Percentiles rank a stretch among this genome's conserved stretches.
Evolutionary conservation across 2,329 filamentous ascomycete genomes (phyloP).

Genomic region (Tolypocladium amazonense): DNA sequence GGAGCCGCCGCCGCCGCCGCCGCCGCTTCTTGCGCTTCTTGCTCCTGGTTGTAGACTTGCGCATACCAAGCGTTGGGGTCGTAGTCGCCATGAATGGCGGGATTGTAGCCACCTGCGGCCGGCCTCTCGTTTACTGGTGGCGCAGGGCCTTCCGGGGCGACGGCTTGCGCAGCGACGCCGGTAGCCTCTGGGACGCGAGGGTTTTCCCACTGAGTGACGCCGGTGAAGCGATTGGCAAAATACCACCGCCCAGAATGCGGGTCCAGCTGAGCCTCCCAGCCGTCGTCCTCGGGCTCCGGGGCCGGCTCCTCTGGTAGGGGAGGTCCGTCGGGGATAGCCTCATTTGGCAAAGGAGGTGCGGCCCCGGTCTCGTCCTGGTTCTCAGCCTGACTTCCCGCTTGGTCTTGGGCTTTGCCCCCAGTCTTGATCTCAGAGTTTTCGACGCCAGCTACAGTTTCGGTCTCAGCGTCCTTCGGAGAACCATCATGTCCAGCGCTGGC

Average conservation of each 20-base stretch:
- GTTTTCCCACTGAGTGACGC: slow-evolving; percentile 74
- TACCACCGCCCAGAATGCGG: slow-evolving; percentile 58
- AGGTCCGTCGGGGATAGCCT: slow-evolving; percentile 18
- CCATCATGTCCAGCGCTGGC: neutral
- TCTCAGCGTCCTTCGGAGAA: neutral
- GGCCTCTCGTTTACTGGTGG: slow-evolving; percentile 23
- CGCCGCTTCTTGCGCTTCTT: slow-evolving; percentile 18
- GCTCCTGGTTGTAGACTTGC: slow-evolving; percentile 35
- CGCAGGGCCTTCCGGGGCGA: slow-evolving; percentile 18
- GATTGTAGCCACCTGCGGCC: slow-evolving; percentile 75
- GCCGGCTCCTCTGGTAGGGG: slow-evolving; percentile 31
- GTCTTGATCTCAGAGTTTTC: neutral
- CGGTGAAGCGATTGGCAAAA: slow-evolving; percentile 75
- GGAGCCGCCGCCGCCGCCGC: slow-evolving; percentile 27
- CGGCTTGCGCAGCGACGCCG: slow-evolving; percentile 11
- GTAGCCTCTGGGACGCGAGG: slow-evolving; percentile 54
- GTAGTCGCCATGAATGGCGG: slow-evolving; percentile 91
- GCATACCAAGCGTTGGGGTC: slow-evolving; percentile 96
- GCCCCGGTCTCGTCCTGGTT: slow-evolving; percentile 4
- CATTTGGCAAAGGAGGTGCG: slow-evolving; percentile 26
- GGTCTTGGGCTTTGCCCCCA: neutral
- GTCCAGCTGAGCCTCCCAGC: slow-evolving; percentile 79
- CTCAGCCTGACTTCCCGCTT: slow-evolving; percentile 1
- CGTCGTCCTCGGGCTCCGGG: slow-evolving; percentile 52
- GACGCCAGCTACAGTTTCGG: slow-evolving; percentile 1